A percentile compares a stretch with the other conserved stretches of the same genome.
Conservation (phyloP, 2,329 filamentous ascomycete species). For the Epicoccum nigrum region DNA sequence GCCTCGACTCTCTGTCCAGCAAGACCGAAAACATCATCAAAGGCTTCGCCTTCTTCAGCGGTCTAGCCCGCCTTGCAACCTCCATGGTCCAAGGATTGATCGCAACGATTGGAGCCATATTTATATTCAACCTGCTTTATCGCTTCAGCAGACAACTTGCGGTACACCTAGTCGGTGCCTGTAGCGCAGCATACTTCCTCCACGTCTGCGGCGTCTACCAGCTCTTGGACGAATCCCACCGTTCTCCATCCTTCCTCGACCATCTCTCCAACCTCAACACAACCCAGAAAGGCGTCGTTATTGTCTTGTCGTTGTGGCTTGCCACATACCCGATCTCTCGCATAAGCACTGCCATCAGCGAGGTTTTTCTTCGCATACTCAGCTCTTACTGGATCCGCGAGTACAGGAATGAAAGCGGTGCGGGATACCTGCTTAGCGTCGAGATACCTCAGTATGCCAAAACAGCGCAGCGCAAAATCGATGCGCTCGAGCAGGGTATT, state of each 20-base stretch:
- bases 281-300: slow-evolving; percentile 22
- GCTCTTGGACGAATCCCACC: slow-evolving; percentile 10
- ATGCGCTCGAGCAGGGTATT: background rate
- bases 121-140: slow-evolving; percentile 23
- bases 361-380: slow-evolving; percentile 9
- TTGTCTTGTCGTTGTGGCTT: slow-evolving; percentile 25
- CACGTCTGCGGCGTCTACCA: slow-evolving; percentile 24
- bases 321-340: slow-evolving; percentile 26
- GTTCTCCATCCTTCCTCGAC: background rate
- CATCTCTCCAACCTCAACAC: slow-evolving; percentile 10
- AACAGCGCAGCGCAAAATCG: background rate
- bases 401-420: slow-evolving; percentile 23
- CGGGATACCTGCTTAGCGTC: slow-evolving; percentile 20
- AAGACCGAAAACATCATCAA: slow-evolving; percentile 30
- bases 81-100: slow-evolving; percentile 16
- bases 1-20: slow-evolving; percentile 24
- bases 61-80: slow-evolving; percentile 18
- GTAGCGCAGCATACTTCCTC: slow-evolving; percentile 25
- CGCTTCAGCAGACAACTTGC: slow-evolving; percentile 26
- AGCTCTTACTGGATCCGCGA: slow-evolving; percentile 20
- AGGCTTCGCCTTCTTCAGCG: slow-evolving; percentile 32
- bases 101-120: slow-evolving; percentile 12
- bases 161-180: slow-evolving; percentile 22
- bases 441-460: slow-evolving; percentile 25
- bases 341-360: slow-evolving; percentile 22